Evolutionary conservation across 805 yeast genomes (phyloP).

Genomic region (Barnettozyma salicaria): DNA sequence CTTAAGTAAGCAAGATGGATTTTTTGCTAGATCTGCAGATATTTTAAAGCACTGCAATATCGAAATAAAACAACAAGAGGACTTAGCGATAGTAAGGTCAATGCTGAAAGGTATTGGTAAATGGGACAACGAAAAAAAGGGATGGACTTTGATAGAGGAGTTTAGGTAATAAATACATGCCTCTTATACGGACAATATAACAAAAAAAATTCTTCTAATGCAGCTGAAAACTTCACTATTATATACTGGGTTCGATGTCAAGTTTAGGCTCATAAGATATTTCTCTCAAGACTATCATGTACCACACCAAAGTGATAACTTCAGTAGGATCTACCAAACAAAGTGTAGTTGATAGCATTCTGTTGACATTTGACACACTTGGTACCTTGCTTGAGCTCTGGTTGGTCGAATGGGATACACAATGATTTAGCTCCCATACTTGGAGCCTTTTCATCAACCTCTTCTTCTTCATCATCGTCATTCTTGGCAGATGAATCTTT

Average conservation of each 20-base stretch:
- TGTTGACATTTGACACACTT: slow-evolving; percentile 83
- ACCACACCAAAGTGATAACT: not conserved
- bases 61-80: slow-evolving; percentile 42
- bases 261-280: no score
- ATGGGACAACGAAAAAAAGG: slow-evolving; percentile 54
- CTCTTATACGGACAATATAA: no score
- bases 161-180: no score
- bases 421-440: slow-evolving; percentile 98
- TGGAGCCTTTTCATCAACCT: slow-evolving; percentile 93
- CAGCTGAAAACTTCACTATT: slow-evolving; percentile 3
- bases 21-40: slow-evolving; percentile 43
- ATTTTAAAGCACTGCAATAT: slow-evolving; percentile 36
- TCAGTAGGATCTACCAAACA: slow-evolving; percentile 96
- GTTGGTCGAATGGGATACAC: slow-evolving; percentile 95
- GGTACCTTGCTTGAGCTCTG: slow-evolving; percentile 68
- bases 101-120: slow-evolving; percentile 60
- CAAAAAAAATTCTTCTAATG: not conserved
- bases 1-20: slow-evolving; percentile 31
- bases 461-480: slow-evolving; percentile 64
- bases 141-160: slow-evolving; percentile 63
- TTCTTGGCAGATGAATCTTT: slow-evolving; percentile 80
- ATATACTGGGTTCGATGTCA: no score
- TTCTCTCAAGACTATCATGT: slow-evolving; percentile 4
- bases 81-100: slow-evolving; percentile 57
- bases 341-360: slow-evolving; percentile 74